These are phyloP conservation scores for Thozetella sp. DNA, from an alignment of 495 filamentous ascomycete species.

Conservation along the genomic window DNA sequence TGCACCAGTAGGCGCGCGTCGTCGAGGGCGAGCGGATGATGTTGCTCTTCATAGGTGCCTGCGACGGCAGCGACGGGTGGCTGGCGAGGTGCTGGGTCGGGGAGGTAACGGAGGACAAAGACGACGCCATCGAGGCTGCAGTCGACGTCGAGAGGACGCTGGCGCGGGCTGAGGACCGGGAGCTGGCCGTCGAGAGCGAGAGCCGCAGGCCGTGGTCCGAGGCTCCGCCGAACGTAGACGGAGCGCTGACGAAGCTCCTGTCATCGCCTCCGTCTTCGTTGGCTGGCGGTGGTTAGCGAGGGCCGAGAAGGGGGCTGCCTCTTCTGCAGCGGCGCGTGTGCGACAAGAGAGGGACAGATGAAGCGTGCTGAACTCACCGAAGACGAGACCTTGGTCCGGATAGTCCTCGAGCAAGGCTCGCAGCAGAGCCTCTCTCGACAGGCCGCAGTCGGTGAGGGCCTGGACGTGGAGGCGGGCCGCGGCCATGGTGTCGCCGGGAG, in stretches of 20 bases:
- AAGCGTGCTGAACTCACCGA: slow-evolving; percentile 15
- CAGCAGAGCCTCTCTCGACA: slow-evolving; percentile 28
- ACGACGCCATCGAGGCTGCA: slow-evolving; percentile 28
- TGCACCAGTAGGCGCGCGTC: slow-evolving; percentile 49
- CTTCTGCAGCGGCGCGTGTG: too few relatives aligned
- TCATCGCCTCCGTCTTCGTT: slow-evolving; percentile 6
- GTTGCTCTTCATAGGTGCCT: slow-evolving; percentile 20
- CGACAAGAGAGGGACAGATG: too few relatives aligned
- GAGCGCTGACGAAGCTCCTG: slow-evolving; percentile 8
- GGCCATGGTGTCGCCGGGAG: slow-evolving; percentile 29
- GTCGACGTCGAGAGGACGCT: slow-evolving; percentile 23
- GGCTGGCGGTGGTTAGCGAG: slow-evolving; percentile 3
- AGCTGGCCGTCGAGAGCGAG: slow-evolving; percentile 37
- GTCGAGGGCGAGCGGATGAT: slow-evolving; percentile 27
- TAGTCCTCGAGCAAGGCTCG: slow-evolving; percentile 29
- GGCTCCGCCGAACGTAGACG: neutral
- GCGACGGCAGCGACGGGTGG: slow-evolving; percentile 5
- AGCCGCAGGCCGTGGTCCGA: slow-evolving; percentile 7
- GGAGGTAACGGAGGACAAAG: slow-evolving; percentile 24
- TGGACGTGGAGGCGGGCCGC: slow-evolving; percentile 32
- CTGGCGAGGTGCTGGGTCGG: slow-evolving; percentile 4
- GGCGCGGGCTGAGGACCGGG: slow-evolving; percentile 30
- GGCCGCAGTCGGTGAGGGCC: slow-evolving; percentile 26
- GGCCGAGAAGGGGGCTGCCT: neutral
- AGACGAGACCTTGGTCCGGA: slow-evolving; percentile 6